Conservation (phyloP, 305 asterid species). For the Fraxinus albicans region DNA sequence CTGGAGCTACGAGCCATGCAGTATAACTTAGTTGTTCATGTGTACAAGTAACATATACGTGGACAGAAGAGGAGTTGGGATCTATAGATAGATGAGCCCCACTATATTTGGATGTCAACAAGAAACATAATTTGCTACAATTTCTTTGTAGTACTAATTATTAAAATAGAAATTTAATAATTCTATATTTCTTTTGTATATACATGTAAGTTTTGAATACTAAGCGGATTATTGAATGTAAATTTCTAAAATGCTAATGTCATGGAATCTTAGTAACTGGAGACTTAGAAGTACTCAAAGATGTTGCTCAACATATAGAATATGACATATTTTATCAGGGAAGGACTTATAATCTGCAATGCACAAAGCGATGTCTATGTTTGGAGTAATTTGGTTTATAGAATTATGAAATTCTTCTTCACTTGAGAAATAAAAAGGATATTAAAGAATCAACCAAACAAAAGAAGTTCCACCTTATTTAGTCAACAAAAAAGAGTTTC, state of each 20-base stretch:
- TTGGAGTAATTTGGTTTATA: conserved; percentile 2
- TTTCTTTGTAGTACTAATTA: background rate
- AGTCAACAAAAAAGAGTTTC: background rate
- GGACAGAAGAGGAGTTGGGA: background rate
- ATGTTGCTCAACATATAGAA: background rate
- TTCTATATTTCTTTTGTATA: background rate
- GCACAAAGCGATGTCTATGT: background rate
- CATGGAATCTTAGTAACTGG: background rate
- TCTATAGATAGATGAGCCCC: background rate
- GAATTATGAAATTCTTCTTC: background rate
- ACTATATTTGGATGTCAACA: background rate
- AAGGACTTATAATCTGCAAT: background rate
- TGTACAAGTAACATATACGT: background rate
- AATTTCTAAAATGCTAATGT: background rate
- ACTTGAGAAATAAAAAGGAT: background rate
- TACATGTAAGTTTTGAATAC: background rate
- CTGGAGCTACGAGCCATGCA: background rate
- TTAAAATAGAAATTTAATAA: background rate
- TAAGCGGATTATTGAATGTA: background rate
- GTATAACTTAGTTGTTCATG: background rate
- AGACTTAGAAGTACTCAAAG: background rate
- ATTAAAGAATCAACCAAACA: conserved; percentile 2
- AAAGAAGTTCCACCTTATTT: background rate
- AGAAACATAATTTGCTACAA: background rate
- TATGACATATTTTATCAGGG: background rate